phyloP scores from a whole-genome alignment of 805 yeast genomes.

The Candida qinlingensis region DNA sequence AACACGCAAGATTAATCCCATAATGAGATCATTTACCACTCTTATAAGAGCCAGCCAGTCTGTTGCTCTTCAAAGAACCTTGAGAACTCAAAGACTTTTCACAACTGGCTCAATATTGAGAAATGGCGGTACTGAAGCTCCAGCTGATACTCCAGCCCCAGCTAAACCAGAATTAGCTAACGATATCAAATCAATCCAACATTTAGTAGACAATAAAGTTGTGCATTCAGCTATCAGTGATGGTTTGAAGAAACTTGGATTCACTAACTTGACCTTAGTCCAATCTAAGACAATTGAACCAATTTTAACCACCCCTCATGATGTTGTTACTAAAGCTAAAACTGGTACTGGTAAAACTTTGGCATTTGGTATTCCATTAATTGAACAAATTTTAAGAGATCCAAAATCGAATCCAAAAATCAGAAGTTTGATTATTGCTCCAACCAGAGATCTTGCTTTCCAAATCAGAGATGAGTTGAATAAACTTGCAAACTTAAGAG shows the following conservation, averaged over 20 bases:
- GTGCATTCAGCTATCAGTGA: constrained; percentile 26
- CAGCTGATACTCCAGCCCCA: background rate
- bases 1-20: background rate
- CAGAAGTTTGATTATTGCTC: constrained; percentile 68
- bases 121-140: background rate
- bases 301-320: constrained; percentile 45
- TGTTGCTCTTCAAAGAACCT: background rate
- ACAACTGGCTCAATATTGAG: background rate
- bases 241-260: constrained; percentile 40
- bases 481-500: constrained; percentile 35
- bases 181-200: constrained; percentile 14
- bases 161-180: background rate
- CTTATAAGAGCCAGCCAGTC: background rate
- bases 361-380: constrained; percentile 78
- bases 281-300: constrained; percentile 61
- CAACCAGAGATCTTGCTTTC: constrained; percentile 86
- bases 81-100: constrained; percentile 1
- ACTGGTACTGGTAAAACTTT: constrained; percentile 95
- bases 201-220: constrained; percentile 25
- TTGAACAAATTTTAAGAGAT: constrained; percentile 47
- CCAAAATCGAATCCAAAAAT: constrained; percentile 32
- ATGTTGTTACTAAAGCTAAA: constrained; percentile 82
- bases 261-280: constrained; percentile 57
- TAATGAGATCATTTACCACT: constrained; percentile 1
- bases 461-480: constrained; percentile 68